Conservation (phyloP, 1,284 basidiomycete species). For the Fomitopsis schrenkii region DNA sequence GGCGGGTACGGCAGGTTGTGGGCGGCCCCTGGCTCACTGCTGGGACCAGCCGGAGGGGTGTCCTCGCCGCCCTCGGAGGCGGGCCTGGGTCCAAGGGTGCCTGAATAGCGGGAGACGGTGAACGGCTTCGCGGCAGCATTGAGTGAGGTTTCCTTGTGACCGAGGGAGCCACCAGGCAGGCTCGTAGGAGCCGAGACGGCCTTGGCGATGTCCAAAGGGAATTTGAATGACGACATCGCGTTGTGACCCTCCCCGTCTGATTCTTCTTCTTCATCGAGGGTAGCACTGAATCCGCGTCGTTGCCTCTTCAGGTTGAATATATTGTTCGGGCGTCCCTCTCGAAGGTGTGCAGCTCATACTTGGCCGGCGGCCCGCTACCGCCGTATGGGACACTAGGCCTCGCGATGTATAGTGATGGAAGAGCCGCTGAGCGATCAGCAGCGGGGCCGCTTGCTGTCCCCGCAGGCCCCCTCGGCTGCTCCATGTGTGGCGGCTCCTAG, state of each 20-base stretch:
- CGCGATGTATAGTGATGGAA: no score
- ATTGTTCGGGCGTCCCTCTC: no score
- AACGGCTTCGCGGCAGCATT: conserved; percentile 53
- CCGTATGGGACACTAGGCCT: no score
- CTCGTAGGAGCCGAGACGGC: conserved; percentile 41
- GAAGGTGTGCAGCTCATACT: no score
- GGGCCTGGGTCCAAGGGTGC: conserved; percentile 11
- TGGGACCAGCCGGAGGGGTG: conserved; percentile 8
- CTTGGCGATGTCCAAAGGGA: conserved; percentile 57
- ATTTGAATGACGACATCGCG: conserved; percentile 70
- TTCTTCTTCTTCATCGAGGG: conserved; percentile 44
- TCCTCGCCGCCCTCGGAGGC: conserved; percentile 22
- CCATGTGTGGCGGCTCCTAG: no score
- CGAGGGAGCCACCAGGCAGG: conserved; percentile 27
- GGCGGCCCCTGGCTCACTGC: conserved; percentile 13
- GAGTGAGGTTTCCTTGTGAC: conserved; percentile 18
- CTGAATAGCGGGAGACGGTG: conserved; percentile 53
- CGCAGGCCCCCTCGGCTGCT: no score
- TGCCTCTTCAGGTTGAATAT: no score
- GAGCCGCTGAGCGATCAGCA: no score
- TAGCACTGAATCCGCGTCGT: conserved; percentile 41
- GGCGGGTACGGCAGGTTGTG: conserved; percentile 32
- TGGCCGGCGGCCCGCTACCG: no score
- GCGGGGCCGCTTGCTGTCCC: no score
- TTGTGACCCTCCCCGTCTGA: conserved; percentile 27